phyloP scores from a whole-genome alignment of 495 filamentous ascomycete species.

The Tuber melanosporum region DNA sequence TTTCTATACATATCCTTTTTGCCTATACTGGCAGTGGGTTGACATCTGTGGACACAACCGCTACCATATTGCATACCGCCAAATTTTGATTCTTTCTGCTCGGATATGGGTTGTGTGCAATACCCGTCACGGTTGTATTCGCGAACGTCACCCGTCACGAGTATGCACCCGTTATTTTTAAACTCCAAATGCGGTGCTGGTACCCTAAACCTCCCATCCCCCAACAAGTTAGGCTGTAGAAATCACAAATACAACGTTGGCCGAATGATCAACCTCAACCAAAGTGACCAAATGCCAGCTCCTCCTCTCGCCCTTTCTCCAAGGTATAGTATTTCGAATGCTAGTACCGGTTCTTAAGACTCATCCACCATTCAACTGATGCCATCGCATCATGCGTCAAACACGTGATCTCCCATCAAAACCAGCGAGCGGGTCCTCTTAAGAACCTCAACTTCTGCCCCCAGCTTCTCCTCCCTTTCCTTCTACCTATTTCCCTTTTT shows the following conservation, averaged over 20 bases:
- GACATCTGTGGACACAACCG: no score
- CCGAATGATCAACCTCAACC: background rate
- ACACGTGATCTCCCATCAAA: background rate
- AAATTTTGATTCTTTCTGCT: no score
- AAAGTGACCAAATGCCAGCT: background rate
- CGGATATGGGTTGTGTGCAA: no score
- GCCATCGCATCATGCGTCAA: background rate
- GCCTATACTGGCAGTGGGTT: background rate
- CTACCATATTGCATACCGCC: no score
- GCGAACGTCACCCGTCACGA: background rate
- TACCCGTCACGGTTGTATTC: no score
- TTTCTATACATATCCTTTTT: background rate
- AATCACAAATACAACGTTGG: background rate
- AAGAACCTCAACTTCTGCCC: background rate
- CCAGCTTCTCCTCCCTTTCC: background rate
- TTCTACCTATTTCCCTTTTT: background rate
- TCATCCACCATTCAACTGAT: slow-evolving; percentile 2
- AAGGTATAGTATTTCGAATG: background rate
- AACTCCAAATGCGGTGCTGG: background rate
- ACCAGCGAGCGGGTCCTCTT: background rate
- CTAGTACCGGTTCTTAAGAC: background rate
- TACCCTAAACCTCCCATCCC: background rate
- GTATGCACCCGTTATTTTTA: background rate
- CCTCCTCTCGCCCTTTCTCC: background rate
- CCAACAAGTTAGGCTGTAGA: background rate